Percentiles rank a stretch among this genome's conserved stretches.
These are phyloP conservation scores for Hypoxylon sp. DNA, from an alignment of 2,329 filamentous ascomycete species.

Conservation along the genomic window DNA sequence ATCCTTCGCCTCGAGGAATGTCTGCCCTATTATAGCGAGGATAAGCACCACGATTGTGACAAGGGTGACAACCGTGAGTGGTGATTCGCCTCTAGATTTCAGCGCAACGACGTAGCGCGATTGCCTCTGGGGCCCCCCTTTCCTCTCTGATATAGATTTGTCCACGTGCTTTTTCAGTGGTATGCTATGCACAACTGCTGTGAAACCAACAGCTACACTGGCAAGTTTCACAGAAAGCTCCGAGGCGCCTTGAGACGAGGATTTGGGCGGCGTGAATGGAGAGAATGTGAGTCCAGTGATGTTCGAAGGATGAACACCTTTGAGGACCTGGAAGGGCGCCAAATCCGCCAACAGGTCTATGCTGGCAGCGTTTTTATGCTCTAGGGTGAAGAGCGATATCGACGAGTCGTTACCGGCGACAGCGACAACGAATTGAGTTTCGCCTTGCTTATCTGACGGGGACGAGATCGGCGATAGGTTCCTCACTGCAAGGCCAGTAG, in stretches of 20 bases:
- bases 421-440: constrained; percentile 83
- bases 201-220: constrained; percentile 84
- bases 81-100: constrained; percentile 65
- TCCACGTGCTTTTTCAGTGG: constrained; percentile 68
- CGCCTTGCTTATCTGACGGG: constrained; percentile 64
- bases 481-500: constrained; percentile 81
- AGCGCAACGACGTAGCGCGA: constrained; percentile 78
- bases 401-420: constrained; percentile 84
- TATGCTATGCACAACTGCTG: constrained; percentile 82
- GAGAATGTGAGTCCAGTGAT: constrained; percentile 73
- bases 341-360: constrained; percentile 66
- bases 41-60: constrained; percentile 69
- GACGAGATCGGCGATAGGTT: constrained; percentile 71
- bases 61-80: constrained; percentile 64
- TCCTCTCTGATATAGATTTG: constrained; percentile 51
- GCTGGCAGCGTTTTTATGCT: constrained; percentile 67
- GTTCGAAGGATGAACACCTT: constrained; percentile 66
- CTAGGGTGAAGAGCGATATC: constrained; percentile 81
- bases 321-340: constrained; percentile 65
- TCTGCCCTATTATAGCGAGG: constrained; percentile 72
- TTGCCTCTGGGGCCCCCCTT: constrained; percentile 59
- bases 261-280: constrained; percentile 64
- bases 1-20: constrained; percentile 73
- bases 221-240: constrained; percentile 80
- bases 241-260: constrained; percentile 60